Base-by-base conservation (phyloP, 768 basidiomycete genomes). In the Mycena galopus region DNA sequence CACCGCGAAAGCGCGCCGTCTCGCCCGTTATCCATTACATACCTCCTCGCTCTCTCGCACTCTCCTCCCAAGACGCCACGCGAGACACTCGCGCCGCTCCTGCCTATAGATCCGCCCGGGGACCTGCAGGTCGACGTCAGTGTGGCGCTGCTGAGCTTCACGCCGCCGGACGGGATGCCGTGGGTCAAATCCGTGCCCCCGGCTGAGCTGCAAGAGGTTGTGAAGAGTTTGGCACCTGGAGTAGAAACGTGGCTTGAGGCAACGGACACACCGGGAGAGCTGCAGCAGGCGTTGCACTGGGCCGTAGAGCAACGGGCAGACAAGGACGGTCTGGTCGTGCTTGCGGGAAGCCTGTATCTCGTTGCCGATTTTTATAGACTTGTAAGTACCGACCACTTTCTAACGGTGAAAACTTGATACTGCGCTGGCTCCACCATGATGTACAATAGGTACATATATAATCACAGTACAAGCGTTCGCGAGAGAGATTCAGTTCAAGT, bases 291-390 rank as follows among this genome's bases (percentile, higher is more conserved):
- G 35, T 87, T 84, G 75, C 77, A 78, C 73, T 87, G 86, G 80
- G 91, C 91, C 39, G 82, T 93, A n/a, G 75, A 81, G n/a, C 88
- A 86, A 83, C 81, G 77, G 12, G 79, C 74, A 16, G 79, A 77
- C 11, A 74, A 63, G 9, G 78, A 84, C 30, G 81, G 83, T n/a
- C 77, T 96, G 63, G 87, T 93, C 0, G 88, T 98, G 14, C 78
- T 97, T 1, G 93, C 95, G 27, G 98, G 97, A 44, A 99, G 98
- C 82, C 80, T 99, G 77, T 99, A 99, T 82, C 88, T 98, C 44
- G 95, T 96, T 1, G 96, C 96, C 12, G 97, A 99, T 83, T 91
- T 97, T 66, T 98, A 97, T 84, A 85, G 96, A 67, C 75, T 80
- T 81, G 77, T 67, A 75, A 47, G n/a, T n/a, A n/a, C n/a, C n/a